These are phyloP conservation scores for Paxillus involutus DNA, from an alignment of 768 basidiomycete genomes.

Conservation along the genomic window DNA sequence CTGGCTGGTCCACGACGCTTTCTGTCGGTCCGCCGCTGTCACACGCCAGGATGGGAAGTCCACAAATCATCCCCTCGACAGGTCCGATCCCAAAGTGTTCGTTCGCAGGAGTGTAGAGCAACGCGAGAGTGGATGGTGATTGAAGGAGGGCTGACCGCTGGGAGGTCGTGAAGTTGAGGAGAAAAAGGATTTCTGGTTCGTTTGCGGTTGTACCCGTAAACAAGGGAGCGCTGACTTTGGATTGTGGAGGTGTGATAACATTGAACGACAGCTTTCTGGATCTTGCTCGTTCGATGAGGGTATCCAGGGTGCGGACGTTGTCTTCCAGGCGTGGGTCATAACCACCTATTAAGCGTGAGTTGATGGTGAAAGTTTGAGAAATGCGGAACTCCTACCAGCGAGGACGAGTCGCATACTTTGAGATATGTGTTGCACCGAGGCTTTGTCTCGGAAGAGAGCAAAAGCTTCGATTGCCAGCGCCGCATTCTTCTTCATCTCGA, in stretches of 20 bases:
- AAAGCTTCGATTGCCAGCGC: conserved; percentile 81
- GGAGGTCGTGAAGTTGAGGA: conserved; percentile 86
- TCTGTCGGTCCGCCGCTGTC: conserved; percentile 90
- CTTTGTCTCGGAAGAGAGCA: conserved; percentile 46
- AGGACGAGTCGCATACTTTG: conserved; percentile 67
- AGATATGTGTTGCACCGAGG: conserved; percentile 18
- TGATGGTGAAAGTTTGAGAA: background rate
- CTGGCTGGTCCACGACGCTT: conserved; percentile 55
- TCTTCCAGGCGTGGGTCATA: conserved; percentile 88
- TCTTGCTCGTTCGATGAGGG: conserved; percentile 60
- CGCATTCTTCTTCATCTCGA: conserved; percentile 93
- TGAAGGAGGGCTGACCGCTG: conserved; percentile 84
- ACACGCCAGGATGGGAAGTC: conserved; percentile 87
- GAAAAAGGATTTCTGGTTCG: conserved; percentile 70
- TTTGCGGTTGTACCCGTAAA: conserved; percentile 36
- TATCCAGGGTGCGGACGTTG: conserved; percentile 68
- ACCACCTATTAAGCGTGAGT: conserved; percentile 55
- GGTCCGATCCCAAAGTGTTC: conserved; percentile 99
- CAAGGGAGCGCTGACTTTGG: conserved; percentile 39
- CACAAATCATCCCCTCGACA: conserved; percentile 91
- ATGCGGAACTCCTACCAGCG: conserved; percentile 52
- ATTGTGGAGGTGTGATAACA: conserved; percentile 50
- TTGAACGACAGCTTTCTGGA: conserved; percentile 56
- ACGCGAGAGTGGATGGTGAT: conserved; percentile 60
- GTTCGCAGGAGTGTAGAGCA: conserved; percentile 92